Evolutionary conservation across 2,329 filamentous ascomycete genomes (phyloP), one percentile per base, ranked within the genome.

Genomic region (Ophiocordyceps sinensis): DNA sequence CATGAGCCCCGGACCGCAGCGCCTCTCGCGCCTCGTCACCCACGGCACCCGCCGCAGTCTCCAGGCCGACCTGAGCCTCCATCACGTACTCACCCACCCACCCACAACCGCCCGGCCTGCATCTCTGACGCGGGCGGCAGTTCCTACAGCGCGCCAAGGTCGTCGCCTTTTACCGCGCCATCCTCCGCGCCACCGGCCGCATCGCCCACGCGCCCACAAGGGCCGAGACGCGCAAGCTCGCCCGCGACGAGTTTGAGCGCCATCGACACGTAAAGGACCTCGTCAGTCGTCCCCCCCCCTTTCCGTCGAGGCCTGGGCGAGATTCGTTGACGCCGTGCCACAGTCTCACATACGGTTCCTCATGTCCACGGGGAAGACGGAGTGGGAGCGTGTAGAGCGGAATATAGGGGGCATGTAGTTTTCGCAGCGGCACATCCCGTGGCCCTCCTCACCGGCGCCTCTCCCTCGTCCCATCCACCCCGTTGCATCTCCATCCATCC

Each of bases 321-420:
- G 23, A 7, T 26, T 13, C 30, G 19, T 36, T 36, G 12, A 21
- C 19, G 2, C 21, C 17, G 15, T 7, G 12, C 19, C n/a, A 39
- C 39, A 77, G 73, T 58, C 61, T 47, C 76, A 80, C 50, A 75
- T 79, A 47, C 67, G 72, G 43, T 80, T 79, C 54, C 66, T 81
- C 31, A 56, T 79, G 43, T 78, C 75, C 10, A 79, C 71, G 4
- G 77, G 77, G 41, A 79, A 77, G 60, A 76, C 74, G 23, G 71
- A 80, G 53, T 80, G 76, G 75, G 73, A 80, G 50, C 65, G 57
- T 41, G 77, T 79, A 70, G 73, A 64, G 57, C 56, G 60, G 48
- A 63, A 64, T 53, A 58, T 64, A 48, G 55, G 49, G 47, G 53
- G 57, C 44, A 57, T 62, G 55, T 64, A 62, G 52, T 15, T 26